Percentiles rank a stretch among this genome's conserved stretches.
Evolutionary conservation across 148 eudicot species (phyloP).

Genomic region (Diospyros lotus): DNA sequence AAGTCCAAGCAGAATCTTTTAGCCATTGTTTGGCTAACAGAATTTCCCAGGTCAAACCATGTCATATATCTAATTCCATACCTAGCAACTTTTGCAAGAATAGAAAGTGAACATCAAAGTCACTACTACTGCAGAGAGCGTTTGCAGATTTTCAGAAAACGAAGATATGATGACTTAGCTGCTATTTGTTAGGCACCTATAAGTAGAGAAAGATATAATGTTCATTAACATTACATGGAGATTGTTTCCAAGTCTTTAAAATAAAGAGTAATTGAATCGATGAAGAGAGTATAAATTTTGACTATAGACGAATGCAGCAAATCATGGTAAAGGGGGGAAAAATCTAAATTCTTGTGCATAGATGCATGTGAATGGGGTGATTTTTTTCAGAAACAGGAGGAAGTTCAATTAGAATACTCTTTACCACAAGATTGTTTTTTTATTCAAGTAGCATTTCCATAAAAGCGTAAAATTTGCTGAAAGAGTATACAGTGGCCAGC

Average conservation of each 20-base stretch:
- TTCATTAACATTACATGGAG: not conserved
- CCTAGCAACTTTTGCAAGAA: not conserved
- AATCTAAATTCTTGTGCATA: not conserved
- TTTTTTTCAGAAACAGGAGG: not conserved
- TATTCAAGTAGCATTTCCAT: conserved; percentile 5
- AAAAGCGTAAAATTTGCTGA: not conserved
- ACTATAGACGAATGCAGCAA: not conserved
- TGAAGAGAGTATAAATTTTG: not conserved
- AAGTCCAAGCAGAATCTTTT: not conserved
- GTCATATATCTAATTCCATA: not conserved
- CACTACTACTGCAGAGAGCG: no score
- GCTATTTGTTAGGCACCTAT: not conserved
- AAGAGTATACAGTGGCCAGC: not conserved
- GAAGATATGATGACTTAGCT: no score
- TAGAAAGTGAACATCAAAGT: no score
- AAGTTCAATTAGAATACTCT: not conserved
- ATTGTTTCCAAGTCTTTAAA: not conserved
- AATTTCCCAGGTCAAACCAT: not conserved
- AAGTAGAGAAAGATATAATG: not conserved
- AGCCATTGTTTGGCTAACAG: not conserved
- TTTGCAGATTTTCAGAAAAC: no score
- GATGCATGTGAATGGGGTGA: not conserved
- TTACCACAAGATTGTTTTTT: not conserved
- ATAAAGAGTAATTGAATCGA: conserved; percentile 4
- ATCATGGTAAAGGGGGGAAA: not conserved